Base-by-base conservation (phyloP, 768 basidiomycete genomes). In the Pholiota microspora region DNA sequence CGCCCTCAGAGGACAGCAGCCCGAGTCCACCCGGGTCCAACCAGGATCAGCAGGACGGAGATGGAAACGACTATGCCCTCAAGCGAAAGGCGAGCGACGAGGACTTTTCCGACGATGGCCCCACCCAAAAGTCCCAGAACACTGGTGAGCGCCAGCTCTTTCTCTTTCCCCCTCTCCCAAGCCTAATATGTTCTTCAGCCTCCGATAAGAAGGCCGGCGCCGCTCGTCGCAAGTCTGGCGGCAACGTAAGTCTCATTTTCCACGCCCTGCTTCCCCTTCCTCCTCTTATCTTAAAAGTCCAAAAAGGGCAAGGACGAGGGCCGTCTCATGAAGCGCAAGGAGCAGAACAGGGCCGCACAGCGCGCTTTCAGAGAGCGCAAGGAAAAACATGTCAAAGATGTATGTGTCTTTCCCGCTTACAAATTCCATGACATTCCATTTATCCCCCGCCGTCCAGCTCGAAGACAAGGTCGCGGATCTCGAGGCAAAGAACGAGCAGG, bases 301-400 rank as follows among this genome's bases (percentile, higher is more conserved):
- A 53, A 40, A 42, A 45, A 74, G 71, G 62, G 66, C 29, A 77
- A 90, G 71, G 92, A 94, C 60, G 91, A 92, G 63, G 70, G 78
- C 4, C 82, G 90, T 21, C 71, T 93, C 4, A 57, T 90, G 59
- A 95, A 96, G 67, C 86, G 96, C 58, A 98, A 98, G 73, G 92
- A 98, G 63, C 96, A 98, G 73, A 99, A 99, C 63, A 80, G 96
- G 52, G 94, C 94, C 2, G 96, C 96, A 6, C 97, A 99, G 71
- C 86, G 96, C 50, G 96, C 96, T 1, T 99, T 99, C 77, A 78
- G 96, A 52, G 97, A 98, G 71, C 82, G 96, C 57, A 95, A 98
- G 72, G 96, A 99, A 74, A 93, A 92, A 64, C 94, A 97, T 69
- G 92, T 98, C 60, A 94, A 92, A 67, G 94, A 97, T 68, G 94